Conservation (phyloP, 2,329 filamentous ascomycete species). For the Pyrenochaeta sp. region DNA sequence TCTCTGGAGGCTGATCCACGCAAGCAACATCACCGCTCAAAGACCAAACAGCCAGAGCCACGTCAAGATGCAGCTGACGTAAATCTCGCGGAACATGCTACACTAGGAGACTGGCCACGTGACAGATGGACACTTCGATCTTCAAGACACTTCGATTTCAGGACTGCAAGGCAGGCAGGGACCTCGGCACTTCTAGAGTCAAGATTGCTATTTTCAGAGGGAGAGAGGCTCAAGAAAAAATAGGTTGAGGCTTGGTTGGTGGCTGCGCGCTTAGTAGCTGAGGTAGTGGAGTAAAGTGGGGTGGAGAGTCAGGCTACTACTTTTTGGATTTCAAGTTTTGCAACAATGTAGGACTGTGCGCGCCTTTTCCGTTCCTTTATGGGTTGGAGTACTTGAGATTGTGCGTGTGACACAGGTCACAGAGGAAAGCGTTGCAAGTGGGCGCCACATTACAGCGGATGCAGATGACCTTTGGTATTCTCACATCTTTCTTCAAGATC, state of each 20-base stretch:
- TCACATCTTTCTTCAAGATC: background rate
- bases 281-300: constrained; percentile 22
- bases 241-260: background rate
- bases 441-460: background rate
- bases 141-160: background rate
- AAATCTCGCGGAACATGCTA: background rate
- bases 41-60: constrained; percentile 1
- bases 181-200: constrained; percentile 11
- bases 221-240: background rate
- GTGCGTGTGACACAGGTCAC: background rate
- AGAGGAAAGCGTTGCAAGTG: background rate
- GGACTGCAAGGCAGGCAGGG: constrained; percentile 5
- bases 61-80: background rate
- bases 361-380: background rate
- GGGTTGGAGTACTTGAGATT: background rate
- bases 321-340: background rate
- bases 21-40: constrained; percentile 2
- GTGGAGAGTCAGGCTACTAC: background rate
- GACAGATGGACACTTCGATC: background rate
- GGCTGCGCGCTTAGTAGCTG: constrained; percentile 35
- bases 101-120: background rate
- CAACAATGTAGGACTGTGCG: background rate
- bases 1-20: constrained; percentile 36
- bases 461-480: background rate
- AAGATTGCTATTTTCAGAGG: background rate